These are phyloP conservation scores for Ophiostoma montium DNA, from an alignment of 2,329 filamentous ascomycete genomes.

Conservation along the genomic window DNA sequence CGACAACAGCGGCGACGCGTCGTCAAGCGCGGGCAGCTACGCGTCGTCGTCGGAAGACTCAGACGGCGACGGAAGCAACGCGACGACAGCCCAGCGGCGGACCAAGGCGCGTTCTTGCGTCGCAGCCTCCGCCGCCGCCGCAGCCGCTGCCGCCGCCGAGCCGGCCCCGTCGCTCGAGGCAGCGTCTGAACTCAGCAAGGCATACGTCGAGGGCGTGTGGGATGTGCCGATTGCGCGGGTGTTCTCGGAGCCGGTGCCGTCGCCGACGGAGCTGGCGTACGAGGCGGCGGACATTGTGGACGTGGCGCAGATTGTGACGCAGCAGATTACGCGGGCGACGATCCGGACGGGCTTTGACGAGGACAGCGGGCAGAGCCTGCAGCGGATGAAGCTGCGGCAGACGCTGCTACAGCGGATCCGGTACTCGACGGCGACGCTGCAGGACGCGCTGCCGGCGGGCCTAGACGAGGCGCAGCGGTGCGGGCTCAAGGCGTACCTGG, in stretches of 20 bases:
- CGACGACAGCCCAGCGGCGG: conserved; percentile 31
- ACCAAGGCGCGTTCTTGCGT: conserved; percentile 32
- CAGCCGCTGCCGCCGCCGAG: too few relatives aligned
- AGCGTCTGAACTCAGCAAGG: conserved; percentile 33
- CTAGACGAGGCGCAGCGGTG: conserved; percentile 28
- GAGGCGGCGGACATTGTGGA: conserved; percentile 49
- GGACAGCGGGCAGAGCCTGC: conserved; percentile 25
- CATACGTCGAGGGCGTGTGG: conserved; percentile 32
- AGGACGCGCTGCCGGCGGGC: conserved; percentile 26
- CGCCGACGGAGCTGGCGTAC: conserved; percentile 28
- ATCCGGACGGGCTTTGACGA: conserved; percentile 9
- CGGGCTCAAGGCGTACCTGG: conserved; percentile 35
- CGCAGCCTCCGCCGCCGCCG: too few relatives aligned
- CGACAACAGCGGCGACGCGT: conserved; percentile 9
- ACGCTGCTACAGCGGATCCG: conserved; percentile 30
- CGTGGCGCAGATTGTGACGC: conserved; percentile 56
- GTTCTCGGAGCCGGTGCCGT: conserved; percentile 45
- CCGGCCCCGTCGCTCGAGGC: conserved; percentile 28
- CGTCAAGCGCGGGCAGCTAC: conserved; percentile 2
- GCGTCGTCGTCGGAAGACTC: conserved; percentile 2
- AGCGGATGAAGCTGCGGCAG: conserved; percentile 21
- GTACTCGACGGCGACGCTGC: conserved; percentile 34
- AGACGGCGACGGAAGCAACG: conserved; percentile 39
- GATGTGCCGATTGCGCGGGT: conserved; percentile 39
- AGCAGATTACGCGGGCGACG: conserved; percentile 39